Evolutionary conservation across 345 rosid genomes (phyloP).

Genomic region (Camelina laxa): DNA sequence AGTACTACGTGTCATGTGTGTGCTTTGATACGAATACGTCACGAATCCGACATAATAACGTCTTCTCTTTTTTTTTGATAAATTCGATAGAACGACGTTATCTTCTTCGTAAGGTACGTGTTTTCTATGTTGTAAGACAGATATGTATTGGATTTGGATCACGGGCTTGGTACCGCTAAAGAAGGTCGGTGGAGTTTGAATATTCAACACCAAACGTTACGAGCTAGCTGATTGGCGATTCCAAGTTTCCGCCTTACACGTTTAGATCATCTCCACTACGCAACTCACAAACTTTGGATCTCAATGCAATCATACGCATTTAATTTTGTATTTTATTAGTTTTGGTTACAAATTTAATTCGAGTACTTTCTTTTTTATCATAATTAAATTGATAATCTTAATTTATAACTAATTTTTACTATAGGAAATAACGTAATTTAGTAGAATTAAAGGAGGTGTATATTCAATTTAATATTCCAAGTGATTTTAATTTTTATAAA

Average conservation of each 20-base stretch:
- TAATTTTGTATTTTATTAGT: no score
- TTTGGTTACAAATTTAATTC: no score
- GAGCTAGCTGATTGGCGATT: slow-evolving; percentile 1
- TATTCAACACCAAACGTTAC: neutral
- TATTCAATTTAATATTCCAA: no score
- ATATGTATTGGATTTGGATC: neutral
- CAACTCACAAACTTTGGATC: neutral
- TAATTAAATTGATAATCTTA: no score
- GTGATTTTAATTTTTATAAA: no score
- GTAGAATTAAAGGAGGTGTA: no score
- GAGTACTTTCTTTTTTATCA: neutral
- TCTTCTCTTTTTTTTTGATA: slow-evolving; percentile 9
- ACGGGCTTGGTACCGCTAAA: slow-evolving; percentile 16
- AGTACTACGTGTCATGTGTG: slow-evolving; percentile 20
- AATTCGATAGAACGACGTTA: slow-evolving; percentile 18
- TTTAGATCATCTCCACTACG: no score
- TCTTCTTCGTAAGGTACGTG: slow-evolving; percentile 4
- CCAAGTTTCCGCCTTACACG: neutral
- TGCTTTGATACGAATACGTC: slow-evolving; percentile 13
- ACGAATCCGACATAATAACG: slow-evolving; percentile 39
- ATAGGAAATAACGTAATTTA: no score
- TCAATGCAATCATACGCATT: neutral
- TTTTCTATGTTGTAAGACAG: neutral
- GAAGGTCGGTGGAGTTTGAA: neutral
- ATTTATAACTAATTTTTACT: no score